Conservation (phyloP, 768 basidiomycete genomes). For the Boletus vermiculosoides region DNA sequence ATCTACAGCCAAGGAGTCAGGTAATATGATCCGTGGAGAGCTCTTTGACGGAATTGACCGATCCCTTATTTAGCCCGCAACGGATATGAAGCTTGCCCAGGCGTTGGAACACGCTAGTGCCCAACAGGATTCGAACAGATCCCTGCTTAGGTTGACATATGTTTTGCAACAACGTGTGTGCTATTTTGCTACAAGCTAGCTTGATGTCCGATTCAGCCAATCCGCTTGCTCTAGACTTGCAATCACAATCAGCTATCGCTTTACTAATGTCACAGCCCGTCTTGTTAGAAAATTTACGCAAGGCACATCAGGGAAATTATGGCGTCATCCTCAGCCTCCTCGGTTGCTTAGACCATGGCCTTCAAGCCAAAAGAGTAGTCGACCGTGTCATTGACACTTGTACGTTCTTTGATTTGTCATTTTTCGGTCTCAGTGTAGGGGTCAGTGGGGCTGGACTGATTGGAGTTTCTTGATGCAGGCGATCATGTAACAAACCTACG, state of each 20-base stretch:
- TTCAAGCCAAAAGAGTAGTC: constrained; percentile 82
- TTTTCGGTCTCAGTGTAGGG: neutral
- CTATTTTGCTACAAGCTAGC: neutral
- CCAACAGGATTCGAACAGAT: constrained; percentile 76
- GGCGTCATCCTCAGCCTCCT: constrained; percentile 87
- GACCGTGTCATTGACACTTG: constrained; percentile 85
- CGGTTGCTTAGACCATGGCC: constrained; percentile 88
- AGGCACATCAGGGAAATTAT: constrained; percentile 91
- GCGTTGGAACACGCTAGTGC: constrained; percentile 72
- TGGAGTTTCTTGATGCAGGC: constrained; percentile 42
- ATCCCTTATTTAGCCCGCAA: constrained; percentile 32
- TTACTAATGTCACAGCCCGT: constrained; percentile 78
- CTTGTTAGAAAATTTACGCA: constrained; percentile 82
- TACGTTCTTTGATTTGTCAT: constrained; percentile 27
- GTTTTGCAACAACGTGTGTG: constrained; percentile 73
- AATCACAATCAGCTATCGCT: constrained; percentile 79
- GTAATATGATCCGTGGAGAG: constrained; percentile 13
- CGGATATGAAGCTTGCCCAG: constrained; percentile 59
- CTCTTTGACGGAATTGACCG: constrained; percentile 9
- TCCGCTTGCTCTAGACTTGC: constrained; percentile 49
- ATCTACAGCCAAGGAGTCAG: constrained; percentile 29
- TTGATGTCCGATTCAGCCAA: neutral
- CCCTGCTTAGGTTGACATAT: constrained; percentile 74
- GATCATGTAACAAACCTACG: constrained; percentile 91
- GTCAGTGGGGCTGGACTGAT: constrained; percentile 7